Base-by-base conservation (phyloP, 108 stramenopile species). In the Cyclotella kingstonii region DNA sequence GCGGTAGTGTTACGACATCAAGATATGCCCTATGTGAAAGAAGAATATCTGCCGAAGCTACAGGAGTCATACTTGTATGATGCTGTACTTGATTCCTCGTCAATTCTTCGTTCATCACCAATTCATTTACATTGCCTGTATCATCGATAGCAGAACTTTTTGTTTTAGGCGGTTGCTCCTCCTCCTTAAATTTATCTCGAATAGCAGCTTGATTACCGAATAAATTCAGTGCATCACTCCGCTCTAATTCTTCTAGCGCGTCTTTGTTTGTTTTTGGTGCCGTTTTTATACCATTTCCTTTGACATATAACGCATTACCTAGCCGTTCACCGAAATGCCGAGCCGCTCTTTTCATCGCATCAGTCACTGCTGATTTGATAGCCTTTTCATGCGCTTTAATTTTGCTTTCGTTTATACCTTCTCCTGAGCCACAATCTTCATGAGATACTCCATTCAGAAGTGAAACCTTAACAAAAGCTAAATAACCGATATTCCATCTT, bases 301-400 rank as follows among this genome's bases (percentile, higher is more conserved):
- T 72, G 0, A 78, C 66, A 55, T 78, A 78, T 23, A 78, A 46
- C 7, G 77, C 77, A 68, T 78, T 78, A 26, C 77, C 77, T 14
- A 78, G 34, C 28, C 70, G 26, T 60, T 78, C 77, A 12, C 77
- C 77, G 54, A 73, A 78, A 33, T 78, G 77, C 25, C 77, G 31
- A 7, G 77, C 70, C 0, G 77, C 77, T 14, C 77, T 65, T 42
- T 78, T 78, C 71, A 78, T 73, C 2, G 70, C 77, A 68, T 78
- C 77, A 0, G 77, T 78, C 17, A 78, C 53, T 0, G 77, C 77
- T 7, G 71, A 60, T n/a, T 78, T 78, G 29, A 78, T 35, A 30
- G 77, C 77, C 45, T 73, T 78, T 29, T 78, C 77, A 35, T 73
- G 70, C 3, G 77, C 77, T 35, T 73, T 60, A 12, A 78, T 33